phyloP scores from a whole-genome alignment of 345 rosid genomes.

The Aquilaria sinensis region DNA sequence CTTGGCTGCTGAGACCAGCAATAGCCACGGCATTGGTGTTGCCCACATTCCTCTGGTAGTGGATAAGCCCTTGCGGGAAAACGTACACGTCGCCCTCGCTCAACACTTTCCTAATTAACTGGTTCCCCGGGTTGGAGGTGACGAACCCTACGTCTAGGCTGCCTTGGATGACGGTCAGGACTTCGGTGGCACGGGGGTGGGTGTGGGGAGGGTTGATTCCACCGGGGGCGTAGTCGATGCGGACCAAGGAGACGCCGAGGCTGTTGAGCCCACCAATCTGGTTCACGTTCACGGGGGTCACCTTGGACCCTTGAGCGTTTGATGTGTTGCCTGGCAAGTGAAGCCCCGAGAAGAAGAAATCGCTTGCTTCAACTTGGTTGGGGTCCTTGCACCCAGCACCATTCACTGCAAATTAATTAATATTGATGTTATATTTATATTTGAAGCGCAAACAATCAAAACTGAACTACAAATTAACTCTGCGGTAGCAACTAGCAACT shows the following conservation, averaged over 20 bases:
- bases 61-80: conserved; percentile 6
- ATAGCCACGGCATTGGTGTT: neutral
- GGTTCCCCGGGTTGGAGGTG: conserved; percentile 2
- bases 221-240: conserved; percentile 1
- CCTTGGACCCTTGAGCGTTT: neutral
- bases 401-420: neutral
- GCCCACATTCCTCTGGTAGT: conserved; percentile 2
- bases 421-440: neutral
- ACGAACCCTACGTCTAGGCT: neutral
- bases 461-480: too few species aligned
- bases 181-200: conserved; percentile 1
- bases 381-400: conserved; percentile 1
- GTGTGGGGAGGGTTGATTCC: conserved; percentile 1
- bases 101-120: neutral
- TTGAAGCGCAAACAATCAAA: too few species aligned
- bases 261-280: neutral
- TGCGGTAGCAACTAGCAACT: too few species aligned
- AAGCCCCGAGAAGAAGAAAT: neutral
- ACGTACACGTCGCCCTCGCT: conserved; percentile 7
- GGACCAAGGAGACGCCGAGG: conserved; percentile 3
- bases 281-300: neutral
- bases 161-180: conserved; percentile 1
- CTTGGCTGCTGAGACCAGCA: conserved; percentile 3
- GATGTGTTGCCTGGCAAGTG: neutral
- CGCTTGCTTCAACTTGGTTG: neutral